Evolutionary conservation across 805 yeast species (phyloP).

Genomic region (Wickerhamomyces chaumierensis): DNA sequence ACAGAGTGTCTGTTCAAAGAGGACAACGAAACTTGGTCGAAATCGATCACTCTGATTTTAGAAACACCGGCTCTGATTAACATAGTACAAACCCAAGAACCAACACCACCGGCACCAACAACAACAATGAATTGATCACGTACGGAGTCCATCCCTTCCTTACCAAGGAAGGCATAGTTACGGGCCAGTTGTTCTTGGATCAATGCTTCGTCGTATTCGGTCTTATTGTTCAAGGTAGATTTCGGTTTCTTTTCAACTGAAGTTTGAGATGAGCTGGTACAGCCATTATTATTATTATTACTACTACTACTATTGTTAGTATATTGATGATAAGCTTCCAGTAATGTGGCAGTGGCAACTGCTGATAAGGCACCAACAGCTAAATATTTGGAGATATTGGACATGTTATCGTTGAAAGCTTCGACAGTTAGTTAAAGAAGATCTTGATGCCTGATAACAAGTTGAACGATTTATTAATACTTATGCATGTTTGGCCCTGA

Average conservation of each 20-base stretch:
- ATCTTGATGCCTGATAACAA: too few species aligned
- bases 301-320: too few species aligned
- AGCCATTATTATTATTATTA: too few species aligned
- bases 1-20: constrained; percentile 91
- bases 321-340: constrained; percentile 19
- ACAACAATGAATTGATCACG: constrained; percentile 66
- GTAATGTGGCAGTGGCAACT: constrained; percentile 19
- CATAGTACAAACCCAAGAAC: constrained; percentile 92
- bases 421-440: too few species aligned
- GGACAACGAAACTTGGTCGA: constrained; percentile 90
- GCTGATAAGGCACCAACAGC: constrained; percentile 22
- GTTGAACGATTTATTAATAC: too few species aligned
- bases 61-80: constrained; percentile 85
- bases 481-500: too few species aligned
- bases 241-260: constrained; percentile 2
- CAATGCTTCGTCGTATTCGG: constrained; percentile 48
- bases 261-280: background rate
- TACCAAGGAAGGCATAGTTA: constrained; percentile 85
- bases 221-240: background rate
- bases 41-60: constrained; percentile 71
- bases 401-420: background rate
- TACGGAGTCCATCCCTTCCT: constrained; percentile 67
- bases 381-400: constrained; percentile 8
- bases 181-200: constrained; percentile 88
- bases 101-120: constrained; percentile 97